Evolutionary conservation across 2,329 filamentous ascomycete genomes (phyloP).

Genomic region (Alternaria arborescens): DNA sequence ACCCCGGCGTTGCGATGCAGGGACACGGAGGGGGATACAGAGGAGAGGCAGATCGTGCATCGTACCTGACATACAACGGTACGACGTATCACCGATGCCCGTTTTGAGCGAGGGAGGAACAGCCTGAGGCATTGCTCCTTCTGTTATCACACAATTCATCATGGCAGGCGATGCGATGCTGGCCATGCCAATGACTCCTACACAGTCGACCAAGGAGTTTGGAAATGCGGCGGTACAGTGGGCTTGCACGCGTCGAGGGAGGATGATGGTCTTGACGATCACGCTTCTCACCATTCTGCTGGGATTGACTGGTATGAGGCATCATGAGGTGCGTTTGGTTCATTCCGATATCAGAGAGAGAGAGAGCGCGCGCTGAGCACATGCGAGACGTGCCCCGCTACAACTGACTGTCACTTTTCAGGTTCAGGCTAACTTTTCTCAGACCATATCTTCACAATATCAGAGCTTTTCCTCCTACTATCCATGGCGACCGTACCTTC

Average conservation of each 20-base stretch:
- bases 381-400: neutral
- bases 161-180: slow-evolving; percentile 39
- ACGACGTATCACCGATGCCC: neutral
- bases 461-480: slow-evolving; percentile 37
- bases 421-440: slow-evolving; percentile 8
- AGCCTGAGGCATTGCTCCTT: neutral
- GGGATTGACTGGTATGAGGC: slow-evolving; percentile 28
- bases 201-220: slow-evolving; percentile 32
- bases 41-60: neutral
- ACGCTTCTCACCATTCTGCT: slow-evolving; percentile 32
- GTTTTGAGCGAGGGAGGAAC: neutral
- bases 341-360: neutral
- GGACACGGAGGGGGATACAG: slow-evolving; percentile 2
- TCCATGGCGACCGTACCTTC: slow-evolving; percentile 42
- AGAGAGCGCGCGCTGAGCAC: neutral
- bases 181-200: slow-evolving; percentile 37
- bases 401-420: neutral
- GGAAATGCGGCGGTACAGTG: slow-evolving; percentile 42
- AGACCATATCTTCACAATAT: slow-evolving; percentile 40
- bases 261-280: slow-evolving; percentile 32
- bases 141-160: neutral
- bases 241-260: slow-evolving; percentile 42
- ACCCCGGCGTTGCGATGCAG: neutral
- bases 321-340: slow-evolving; percentile 29
- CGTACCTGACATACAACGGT: neutral